Evolutionary conservation across 1,284 basidiomycete species (phyloP), one percentile per base, ranked within the genome.

Genomic region (Cyathus pygmaeus): DNA sequence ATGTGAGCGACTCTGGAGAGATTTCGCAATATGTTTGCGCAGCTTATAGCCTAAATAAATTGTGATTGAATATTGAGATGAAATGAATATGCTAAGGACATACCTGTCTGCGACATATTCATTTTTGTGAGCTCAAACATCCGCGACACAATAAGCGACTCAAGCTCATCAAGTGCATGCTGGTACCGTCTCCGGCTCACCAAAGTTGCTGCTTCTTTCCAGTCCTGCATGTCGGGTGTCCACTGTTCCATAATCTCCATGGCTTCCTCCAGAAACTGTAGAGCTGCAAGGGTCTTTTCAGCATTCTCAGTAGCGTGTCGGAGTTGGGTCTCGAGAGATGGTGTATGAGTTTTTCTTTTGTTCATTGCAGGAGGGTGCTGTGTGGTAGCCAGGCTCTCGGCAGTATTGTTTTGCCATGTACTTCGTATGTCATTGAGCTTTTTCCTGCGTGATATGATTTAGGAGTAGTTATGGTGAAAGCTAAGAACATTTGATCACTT

Each of bases 241-340:
- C 33, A 36, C n/a, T n/a, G n/a, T n/a, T n/a, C n/a, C n/a, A n/a
- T n/a, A 13, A 78, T 63, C 5, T 53, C 58, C 4, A 75, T 44
- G 55, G 64, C 53, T 3, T 57, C 21, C 62, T 77, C 74, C 27
- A 75, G 46, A 17, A 49, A 59, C 11, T 72, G 67, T 10, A 76
- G 65, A 1, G 59, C 60, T 0, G n/a, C 31, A 1, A 70, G 44
- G 27, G 56, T 52, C 56, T 65, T 65, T 4, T 64, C 59, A 4
- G 57, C 53, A 2, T 57, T 39, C 54, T 76, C 70, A 1, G 51
- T 30, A 13, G 66, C 62, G 51, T 74, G 68, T n/a, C 62, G 60
- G 2, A 60, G 63, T 29, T 59, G 17, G 26, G 51, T 56, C 52
- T 36, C 55, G 29, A 11, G 21, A 9, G n/a, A n/a, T 21, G 21